Evolutionary conservation across 164 flowering plant genomes (phyloP).

Genomic region (Tetracentron sinense): DNA sequence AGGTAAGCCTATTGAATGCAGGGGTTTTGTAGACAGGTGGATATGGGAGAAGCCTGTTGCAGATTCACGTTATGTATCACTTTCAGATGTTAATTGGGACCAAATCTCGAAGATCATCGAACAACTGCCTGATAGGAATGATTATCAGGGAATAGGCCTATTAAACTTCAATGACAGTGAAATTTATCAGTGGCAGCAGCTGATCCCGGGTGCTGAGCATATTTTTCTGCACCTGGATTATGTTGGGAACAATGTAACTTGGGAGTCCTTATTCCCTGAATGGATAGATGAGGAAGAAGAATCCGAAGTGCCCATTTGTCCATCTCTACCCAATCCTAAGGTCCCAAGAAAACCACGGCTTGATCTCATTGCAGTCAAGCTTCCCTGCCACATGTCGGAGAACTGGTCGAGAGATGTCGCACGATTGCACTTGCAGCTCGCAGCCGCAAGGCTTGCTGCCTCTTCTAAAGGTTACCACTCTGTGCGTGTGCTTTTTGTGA

Average conservation of each 20-base stretch:
- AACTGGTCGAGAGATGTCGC: slow-evolving; percentile 64
- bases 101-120: slow-evolving; percentile 24
- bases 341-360: slow-evolving; percentile 26
- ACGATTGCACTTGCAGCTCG: slow-evolving; percentile 58
- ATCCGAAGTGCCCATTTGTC: slow-evolving; percentile 46
- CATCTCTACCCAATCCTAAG: slow-evolving; percentile 31
- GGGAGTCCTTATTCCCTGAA: slow-evolving; percentile 60
- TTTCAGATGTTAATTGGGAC: slow-evolving; percentile 38
- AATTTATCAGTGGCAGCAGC: slow-evolving; percentile 30
- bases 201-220: slow-evolving; percentile 26
- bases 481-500: slow-evolving; percentile 41
- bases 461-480: slow-evolving; percentile 27
- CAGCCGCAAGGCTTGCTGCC: slow-evolving; percentile 55
- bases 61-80: slow-evolving; percentile 42
- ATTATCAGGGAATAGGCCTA: slow-evolving; percentile 35
- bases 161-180: slow-evolving; percentile 48
- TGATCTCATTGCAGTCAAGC: slow-evolving; percentile 54
- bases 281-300: slow-evolving; percentile 75
- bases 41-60: slow-evolving; percentile 32
- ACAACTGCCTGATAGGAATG: slow-evolving; percentile 20
- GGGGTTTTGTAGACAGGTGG: slow-evolving; percentile 44
- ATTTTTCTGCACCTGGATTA: slow-evolving; percentile 34
- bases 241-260: slow-evolving; percentile 35
- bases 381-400: slow-evolving; percentile 37
- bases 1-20: slow-evolving; percentile 28